Percentiles rank a stretch among this genome's conserved stretches.
Evolutionary conservation across 225 moss, liverwort and hornwort species (phyloP).

Genomic region (Neckera pumila): DNA sequence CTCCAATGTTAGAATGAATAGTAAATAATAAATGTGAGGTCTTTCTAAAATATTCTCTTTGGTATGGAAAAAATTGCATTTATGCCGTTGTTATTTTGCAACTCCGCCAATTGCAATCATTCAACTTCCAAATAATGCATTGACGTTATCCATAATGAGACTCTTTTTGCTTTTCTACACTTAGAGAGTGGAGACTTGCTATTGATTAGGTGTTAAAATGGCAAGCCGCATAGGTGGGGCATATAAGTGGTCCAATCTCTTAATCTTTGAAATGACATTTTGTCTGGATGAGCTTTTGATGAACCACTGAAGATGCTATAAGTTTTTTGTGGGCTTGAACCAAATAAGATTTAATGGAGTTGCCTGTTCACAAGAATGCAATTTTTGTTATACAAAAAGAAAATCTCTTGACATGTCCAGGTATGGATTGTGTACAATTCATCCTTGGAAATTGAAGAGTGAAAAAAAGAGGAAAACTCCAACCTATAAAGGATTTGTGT

Average conservation of each 20-base stretch:
- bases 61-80: background rate
- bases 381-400: background rate
- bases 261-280: background rate
- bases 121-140: background rate
- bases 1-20: background rate
- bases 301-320: no score
- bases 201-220: background rate
- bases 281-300: background rate
- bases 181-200: background rate
- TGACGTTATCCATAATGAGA: background rate
- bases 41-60: background rate
- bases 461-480: background rate
- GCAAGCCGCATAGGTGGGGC: background rate
- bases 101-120: background rate
- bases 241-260: background rate
- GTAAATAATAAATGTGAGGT: background rate
- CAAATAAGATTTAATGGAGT: background rate
- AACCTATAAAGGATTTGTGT: rapidly evolving
- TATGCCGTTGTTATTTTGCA: background rate
- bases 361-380: background rate
- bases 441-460: background rate
- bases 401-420: background rate
- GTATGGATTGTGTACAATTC: background rate
- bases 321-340: background rate
- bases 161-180: no score